Percentiles rank a stretch among this genome's conserved stretches.
Conservation (phyloP, 345 rosid genomes). For the Eucalyptus pumila region DNA sequence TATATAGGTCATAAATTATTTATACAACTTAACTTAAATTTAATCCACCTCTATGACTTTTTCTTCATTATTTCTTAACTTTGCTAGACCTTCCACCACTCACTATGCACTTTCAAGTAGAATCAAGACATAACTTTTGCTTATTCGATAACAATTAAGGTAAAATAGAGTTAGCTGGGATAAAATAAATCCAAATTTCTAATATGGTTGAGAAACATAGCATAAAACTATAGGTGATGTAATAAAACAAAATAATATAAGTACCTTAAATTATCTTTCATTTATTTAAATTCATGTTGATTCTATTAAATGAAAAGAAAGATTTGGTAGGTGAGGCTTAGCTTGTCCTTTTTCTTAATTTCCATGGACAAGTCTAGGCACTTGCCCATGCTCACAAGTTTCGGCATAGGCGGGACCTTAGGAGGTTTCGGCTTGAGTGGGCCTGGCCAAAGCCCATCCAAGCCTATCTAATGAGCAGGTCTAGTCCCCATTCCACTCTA, state of each 20-base stretch:
- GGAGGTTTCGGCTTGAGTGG: background rate
- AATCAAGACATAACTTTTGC: too few species aligned
- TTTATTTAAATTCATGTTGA: fast-evolving
- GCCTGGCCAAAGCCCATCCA: fast-evolving
- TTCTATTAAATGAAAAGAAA: too few species aligned
- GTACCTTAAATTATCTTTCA: background rate
- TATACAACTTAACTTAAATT: too few species aligned
- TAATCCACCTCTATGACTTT: fast-evolving
- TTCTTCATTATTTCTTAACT: too few species aligned
- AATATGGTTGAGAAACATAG: too few species aligned
- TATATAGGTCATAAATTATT: too few species aligned
- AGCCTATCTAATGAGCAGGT: background rate
- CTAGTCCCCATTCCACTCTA: too few species aligned
- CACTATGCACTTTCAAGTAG: fast-evolving
- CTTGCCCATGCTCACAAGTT: background rate
- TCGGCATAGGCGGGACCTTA: fast-evolving
- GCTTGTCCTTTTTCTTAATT: fast-evolving
- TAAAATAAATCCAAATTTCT: too few species aligned
- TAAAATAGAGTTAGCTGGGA: fast-evolving
- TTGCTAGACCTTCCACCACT: fast-evolving
- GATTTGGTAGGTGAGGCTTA: background rate
- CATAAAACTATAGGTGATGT: fast-evolving
- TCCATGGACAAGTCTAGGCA: background rate
- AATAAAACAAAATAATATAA: too few species aligned
- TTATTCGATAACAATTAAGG: too few species aligned